These are phyloP conservation scores for Diaporthe ampelina DNA, from an alignment of 2,329 filamentous ascomycete genomes.

Conservation along the genomic window DNA sequence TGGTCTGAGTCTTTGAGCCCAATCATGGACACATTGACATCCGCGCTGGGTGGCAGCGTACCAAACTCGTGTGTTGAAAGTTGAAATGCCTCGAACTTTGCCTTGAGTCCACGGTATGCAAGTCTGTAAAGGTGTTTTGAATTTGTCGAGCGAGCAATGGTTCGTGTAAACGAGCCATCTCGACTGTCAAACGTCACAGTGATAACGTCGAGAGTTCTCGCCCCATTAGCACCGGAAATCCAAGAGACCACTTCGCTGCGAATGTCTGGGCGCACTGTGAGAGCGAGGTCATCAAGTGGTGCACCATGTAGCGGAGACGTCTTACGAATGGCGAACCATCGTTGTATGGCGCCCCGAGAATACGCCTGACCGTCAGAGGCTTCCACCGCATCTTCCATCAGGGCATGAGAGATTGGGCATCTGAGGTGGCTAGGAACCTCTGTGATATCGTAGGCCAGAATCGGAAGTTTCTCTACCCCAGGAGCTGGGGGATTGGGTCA, in stretches of 20 bases:
- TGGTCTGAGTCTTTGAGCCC: neutral
- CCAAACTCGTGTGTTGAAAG: neutral
- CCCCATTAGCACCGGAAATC: neutral
- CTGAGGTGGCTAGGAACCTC: conserved; percentile 22
- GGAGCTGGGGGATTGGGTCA: conserved; percentile 14
- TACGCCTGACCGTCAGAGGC: conserved; percentile 18
- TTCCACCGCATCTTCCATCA: conserved; percentile 32
- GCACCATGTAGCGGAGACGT: conserved; percentile 19
- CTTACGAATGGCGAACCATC: conserved; percentile 17
- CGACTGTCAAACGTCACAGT: conserved; percentile 27
- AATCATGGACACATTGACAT: neutral
- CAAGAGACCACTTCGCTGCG: neutral
- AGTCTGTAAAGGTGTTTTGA: conserved; percentile 18
- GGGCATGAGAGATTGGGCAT: conserved; percentile 25
- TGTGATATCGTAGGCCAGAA: neutral
- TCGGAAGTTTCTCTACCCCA: too few relatives aligned
- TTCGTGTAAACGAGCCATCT: conserved; percentile 15
- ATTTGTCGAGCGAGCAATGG: neutral
- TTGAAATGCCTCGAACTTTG: conserved; percentile 8
- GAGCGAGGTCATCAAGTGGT: neutral
- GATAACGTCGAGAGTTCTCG: neutral
- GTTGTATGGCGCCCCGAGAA: conserved; percentile 6
- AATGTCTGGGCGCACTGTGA: neutral
- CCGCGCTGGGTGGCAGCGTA: neutral
- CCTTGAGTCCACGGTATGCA: conserved; percentile 24